These are phyloP conservation scores for Fusarium annulatum DNA, from an alignment of 2,329 filamentous ascomycete genomes.

Conservation along the genomic window DNA sequence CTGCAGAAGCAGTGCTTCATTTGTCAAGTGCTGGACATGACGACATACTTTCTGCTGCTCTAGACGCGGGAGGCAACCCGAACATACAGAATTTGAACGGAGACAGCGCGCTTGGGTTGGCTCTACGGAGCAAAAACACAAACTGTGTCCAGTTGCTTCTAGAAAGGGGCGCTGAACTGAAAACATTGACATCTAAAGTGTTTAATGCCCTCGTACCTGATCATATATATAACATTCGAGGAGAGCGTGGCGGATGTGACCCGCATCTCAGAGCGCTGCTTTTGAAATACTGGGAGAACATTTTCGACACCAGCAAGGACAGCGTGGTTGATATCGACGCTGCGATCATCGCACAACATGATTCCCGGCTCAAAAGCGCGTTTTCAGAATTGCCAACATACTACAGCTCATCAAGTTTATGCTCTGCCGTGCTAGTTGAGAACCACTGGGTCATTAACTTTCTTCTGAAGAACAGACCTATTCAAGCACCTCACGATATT, in stretches of 20 bases:
- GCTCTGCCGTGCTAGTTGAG: background rate
- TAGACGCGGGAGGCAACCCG: accelerated
- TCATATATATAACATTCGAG: background rate
- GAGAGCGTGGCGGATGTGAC: accelerated
- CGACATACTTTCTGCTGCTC: background rate
- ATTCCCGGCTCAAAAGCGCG: accelerated
- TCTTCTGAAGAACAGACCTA: accelerated
- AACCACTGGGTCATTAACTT: background rate
- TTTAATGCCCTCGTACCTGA: accelerated
- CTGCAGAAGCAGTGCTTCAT: accelerated
- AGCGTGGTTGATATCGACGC: accelerated
- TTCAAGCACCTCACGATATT: accelerated
- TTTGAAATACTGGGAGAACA: accelerated
- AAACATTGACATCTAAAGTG: accelerated
- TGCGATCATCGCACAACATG: accelerated
- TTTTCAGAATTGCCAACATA: background rate
- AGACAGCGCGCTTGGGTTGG: accelerated
- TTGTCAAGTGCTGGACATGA: accelerated
- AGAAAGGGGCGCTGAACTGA: background rate
- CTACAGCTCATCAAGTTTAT: background rate
- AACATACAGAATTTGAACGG: accelerated
- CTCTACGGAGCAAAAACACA: accelerated
- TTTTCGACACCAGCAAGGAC: accelerated
- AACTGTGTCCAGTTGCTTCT: accelerated
- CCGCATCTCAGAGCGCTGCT: accelerated